These are phyloP conservation scores for Suillus subalutaceus DNA, from an alignment of 768 basidiomycete genomes.

Conservation along the genomic window DNA sequence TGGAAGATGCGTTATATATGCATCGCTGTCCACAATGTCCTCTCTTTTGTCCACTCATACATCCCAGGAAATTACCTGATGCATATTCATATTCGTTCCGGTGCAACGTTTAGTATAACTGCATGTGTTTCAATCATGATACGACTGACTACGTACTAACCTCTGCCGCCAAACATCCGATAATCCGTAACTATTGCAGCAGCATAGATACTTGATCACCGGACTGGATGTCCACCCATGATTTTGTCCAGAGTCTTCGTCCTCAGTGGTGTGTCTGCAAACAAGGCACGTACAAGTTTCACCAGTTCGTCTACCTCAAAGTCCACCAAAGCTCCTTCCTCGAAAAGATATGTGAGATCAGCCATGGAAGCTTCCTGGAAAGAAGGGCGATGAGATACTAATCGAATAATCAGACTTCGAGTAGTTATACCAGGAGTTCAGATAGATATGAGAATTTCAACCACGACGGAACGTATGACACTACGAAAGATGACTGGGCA, in stretches of 20 bases:
- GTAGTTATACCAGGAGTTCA: conserved; percentile 75
- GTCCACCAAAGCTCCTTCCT: conserved; percentile 88
- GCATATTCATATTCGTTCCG: background rate
- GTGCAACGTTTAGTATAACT: background rate
- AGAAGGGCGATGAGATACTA: conserved; percentile 7
- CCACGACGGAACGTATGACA: conserved; percentile 90
- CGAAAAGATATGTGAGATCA: conserved; percentile 90
- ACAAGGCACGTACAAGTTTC: conserved; percentile 80
- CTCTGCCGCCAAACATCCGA: background rate
- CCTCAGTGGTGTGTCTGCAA: conserved; percentile 84
- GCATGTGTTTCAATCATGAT: background rate
- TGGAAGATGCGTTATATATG: background rate
- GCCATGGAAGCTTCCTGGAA: conserved; percentile 86
- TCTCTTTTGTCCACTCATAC: background rate
- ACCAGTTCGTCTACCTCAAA: conserved; percentile 85
- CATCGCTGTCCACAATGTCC: background rate
- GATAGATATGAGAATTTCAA: conserved; percentile 94
- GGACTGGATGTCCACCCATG: conserved; percentile 57
- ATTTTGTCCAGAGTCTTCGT: conserved; percentile 81
- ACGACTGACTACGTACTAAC: background rate
- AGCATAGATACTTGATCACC: conserved; percentile 9
- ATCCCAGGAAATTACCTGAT: background rate
- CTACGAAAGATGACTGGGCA: conserved; percentile 69
- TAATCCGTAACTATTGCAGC: background rate
- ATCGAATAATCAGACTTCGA: background rate